Evolutionary conservation across 495 filamentous ascomycete genomes (phyloP), one percentile per base, ranked within the genome.

Genomic region (Tricharina praecox): DNA sequence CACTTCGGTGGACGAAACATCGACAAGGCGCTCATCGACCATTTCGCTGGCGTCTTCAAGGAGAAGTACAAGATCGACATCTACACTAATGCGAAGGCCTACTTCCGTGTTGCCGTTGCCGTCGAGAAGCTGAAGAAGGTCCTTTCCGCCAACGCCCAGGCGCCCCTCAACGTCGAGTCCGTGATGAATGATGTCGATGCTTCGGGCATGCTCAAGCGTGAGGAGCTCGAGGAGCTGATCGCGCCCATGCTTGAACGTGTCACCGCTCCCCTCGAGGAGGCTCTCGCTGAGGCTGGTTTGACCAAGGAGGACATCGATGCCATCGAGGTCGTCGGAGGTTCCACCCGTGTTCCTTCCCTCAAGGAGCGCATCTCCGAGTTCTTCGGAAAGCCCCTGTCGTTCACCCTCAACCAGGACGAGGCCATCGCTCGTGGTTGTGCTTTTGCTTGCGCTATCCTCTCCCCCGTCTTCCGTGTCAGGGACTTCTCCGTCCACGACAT

Each of bases 81-180:
- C 70, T 71, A 78, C 56, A 76, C 74, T 50, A 85, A 96, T 69
- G 70, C 76, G 50, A 94, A 95, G 73, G 90, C 86, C 46, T 74
- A 79, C 65, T 73, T 84, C 49, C 83, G 90, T 60, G 82, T 93
- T 57, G 68, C 81, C 11, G 78, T 85, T 45, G 87, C 81, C 38
- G 82, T 84, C 41, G 90, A 99, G 73, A 96, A 94, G 75, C 63
- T 93, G 61, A 99, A 99, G 85, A 96, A 96, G 76, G 79, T 99
- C 45, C 73, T 99, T 47, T 96, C 92, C 11, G 90, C 90, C 56
- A 96, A 96, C 66, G 78, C 86, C 41, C 73, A 78, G 54, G 90
- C 87, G 2, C 92, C 90, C n/a, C 56, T 99, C 60, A 95, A 82
- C 70, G 93, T 99, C 58, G 90, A 99, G 72, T 94, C 90, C 16